These are phyloP conservation scores for Francoa sonchifolia DNA, from an alignment of 441 rosid genomes.

Conservation along the genomic window DNA sequence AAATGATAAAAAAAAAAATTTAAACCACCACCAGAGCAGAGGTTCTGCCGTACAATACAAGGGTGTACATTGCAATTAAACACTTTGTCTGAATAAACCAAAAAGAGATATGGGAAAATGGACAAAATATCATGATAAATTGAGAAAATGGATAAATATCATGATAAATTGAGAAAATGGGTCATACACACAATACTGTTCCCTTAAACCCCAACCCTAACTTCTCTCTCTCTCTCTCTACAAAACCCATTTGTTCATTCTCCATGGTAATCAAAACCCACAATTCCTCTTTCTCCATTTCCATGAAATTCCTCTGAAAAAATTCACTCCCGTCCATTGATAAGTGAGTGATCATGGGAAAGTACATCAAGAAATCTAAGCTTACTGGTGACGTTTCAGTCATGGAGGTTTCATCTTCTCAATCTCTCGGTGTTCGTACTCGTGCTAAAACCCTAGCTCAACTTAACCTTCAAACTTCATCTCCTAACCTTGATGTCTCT, in stretches of 20 bases:
- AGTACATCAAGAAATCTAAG: constrained; percentile 54
- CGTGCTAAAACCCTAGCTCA: constrained; percentile 54
- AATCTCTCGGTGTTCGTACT: constrained; percentile 33
- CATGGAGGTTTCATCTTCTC: constrained; percentile 26
- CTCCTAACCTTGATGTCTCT: constrained; percentile 16
- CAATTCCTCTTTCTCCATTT: constrained; percentile 1
- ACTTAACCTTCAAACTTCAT: constrained; percentile 27
- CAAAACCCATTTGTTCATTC: too few relatives aligned
- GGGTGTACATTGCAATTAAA: too few relatives aligned
- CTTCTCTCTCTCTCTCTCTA: constrained; percentile 1
- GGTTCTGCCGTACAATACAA: too few relatives aligned
- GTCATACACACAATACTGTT: too few relatives aligned
- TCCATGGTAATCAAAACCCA: too few relatives aligned
- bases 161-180: background rate
- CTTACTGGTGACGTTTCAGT: constrained; percentile 17
- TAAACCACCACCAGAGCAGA: too few relatives aligned
- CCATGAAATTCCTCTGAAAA: background rate
- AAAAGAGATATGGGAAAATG: too few relatives aligned
- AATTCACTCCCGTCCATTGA: background rate
- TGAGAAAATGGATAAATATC: background rate
- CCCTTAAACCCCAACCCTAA: constrained; percentile 27
- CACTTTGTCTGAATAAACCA: too few relatives aligned
- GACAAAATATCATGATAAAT: too few relatives aligned
- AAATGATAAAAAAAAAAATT: too few relatives aligned
- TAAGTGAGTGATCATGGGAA: constrained; percentile 22